Evolutionary conservation across 306 rosid genomes (phyloP), one percentile per base, ranked within the genome.

Genomic region (Quercus suber): DNA sequence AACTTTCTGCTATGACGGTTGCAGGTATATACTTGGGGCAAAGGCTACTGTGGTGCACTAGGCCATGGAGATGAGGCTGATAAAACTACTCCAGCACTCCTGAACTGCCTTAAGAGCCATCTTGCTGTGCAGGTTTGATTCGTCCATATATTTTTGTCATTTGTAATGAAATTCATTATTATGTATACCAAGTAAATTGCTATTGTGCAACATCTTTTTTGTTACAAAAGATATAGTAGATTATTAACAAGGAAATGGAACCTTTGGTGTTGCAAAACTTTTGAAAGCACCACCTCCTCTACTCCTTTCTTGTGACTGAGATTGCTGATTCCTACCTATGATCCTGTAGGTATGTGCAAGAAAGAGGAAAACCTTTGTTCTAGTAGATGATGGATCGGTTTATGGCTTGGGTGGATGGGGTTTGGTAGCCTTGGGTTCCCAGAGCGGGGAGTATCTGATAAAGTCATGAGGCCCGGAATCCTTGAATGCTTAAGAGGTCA

Each of bases 41-140:
- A 88, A 84, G 98, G 99, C 79, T 90, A 92, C 82, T 94, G 97
- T 79, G 98, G 99, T 80, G 98, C 99, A 52, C 86, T 95, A 82
- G 99, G 99, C 73, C 96, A 92, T 86, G 97, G 97, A 27, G 94
- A 92, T 85, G 99, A 95, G 83, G 86, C 87, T 77, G 97, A 92
- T 82, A 95, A 95, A 84, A 92, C 98, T 20, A 86, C 88, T 81
- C 99, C 98, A 31, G 91, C 83, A 84, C 83, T 88, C 37, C 55
- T 95, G 82, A 69, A 76, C 68, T 78, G 85, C 77, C 91, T 95
- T 63, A 85, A 90, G 83, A 81, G 76, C 87, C 83, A 89, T 71
- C 83, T 90, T 53, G 92, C 95, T 30, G 97, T 95, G 82, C 96
- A 94, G 99, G 99, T 94, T 75, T 78, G 57, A n/a, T 19, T 77